These are phyloP conservation scores for Paratrypanosoma confusum DNA, from an alignment of 208 protist genomes.

Conservation along the genomic window DNA sequence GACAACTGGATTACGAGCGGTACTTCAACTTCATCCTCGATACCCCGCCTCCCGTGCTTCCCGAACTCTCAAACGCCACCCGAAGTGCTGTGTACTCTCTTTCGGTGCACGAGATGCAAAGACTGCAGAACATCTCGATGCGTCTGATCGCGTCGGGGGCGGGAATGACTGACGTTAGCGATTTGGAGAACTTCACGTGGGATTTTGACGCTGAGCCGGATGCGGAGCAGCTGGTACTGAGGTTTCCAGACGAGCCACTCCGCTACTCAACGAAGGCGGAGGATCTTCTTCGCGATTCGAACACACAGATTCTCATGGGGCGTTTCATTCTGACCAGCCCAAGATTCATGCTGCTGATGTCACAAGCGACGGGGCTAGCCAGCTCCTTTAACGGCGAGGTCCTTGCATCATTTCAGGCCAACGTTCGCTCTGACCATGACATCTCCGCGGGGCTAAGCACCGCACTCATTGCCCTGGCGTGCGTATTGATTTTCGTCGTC, in stretches of 20 bases:
- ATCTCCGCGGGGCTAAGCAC: too few species aligned
- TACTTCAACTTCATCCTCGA: neutral
- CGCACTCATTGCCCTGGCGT: too few species aligned
- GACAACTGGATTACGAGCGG: too few species aligned
- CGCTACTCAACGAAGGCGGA: constrained; percentile 8
- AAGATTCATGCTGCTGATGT: too few species aligned
- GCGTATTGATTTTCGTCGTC: too few species aligned
- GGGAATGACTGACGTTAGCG: neutral
- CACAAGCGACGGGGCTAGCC: too few species aligned
- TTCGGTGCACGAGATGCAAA: too few species aligned
- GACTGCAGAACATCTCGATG: constrained; percentile 8
- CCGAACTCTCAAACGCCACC: too few species aligned
- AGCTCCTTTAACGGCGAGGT: too few species aligned
- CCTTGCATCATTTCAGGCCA: too few species aligned
- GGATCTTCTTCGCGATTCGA: neutral
- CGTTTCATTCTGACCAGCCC: constrained; percentile 1
- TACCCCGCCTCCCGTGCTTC: neutral
- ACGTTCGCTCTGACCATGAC: too few species aligned
- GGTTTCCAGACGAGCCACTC: constrained; percentile 12
- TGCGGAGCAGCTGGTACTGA: constrained; percentile 5
- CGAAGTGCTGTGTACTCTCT: too few species aligned
- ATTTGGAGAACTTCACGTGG: constrained; percentile 11
- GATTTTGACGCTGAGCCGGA: constrained; percentile 14
- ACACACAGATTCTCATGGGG: neutral
- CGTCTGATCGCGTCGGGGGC: neutral